Evolutionary conservation across 1,284 basidiomycete species (phyloP), one percentile per base, ranked within the genome.

Genomic region (Marasmius sp.): DNA sequence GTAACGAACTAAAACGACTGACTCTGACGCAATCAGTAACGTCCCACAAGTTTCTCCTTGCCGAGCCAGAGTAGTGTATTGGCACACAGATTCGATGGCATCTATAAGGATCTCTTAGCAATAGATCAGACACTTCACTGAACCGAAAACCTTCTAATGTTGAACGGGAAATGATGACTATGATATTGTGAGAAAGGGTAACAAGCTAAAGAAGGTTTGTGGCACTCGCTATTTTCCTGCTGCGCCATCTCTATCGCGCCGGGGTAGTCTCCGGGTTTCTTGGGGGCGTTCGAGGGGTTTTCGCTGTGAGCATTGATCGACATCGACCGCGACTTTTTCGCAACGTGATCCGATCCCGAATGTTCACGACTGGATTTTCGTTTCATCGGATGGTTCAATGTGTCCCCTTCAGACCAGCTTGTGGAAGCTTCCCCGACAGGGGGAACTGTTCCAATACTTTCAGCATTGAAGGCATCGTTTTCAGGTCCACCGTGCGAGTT

Each of bases 401-500:
- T 37, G 11, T 10, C 11, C 5, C 3, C 34, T 37, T 36, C 52
- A 16, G 33, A 10, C 52, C 11, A 16, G 34, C 16, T 18, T 18
- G 52, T 66, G 67, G 59, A 62, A 60, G 64, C 64, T 59, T 67
- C 65, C 63, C 67, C 68, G 65, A 63, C 55, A 62, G 73, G 69
- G 67, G 72, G 72, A 64, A 63, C 69, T 66, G 75, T 74, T 68
- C 65, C 69, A 66, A 72, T 69, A 60, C 64, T 60, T 64, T 71
- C 72, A 64, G 65, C 65, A 66, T 64, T 52, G 67, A 71, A 66
- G 64, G 68, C 66, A 66, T 66, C 69, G 66, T 66, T 65, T 66
- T 69, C 70, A 66, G 68, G 59, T 69, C 71, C 73, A 75, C 71
- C 72, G 70, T 65, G 66, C 62, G 66, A 69, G 63, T 66, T 61